These are phyloP conservation scores for Aspergillus latus DNA, from an alignment of 2,329 filamentous ascomycete genomes.

Conservation along the genomic window DNA sequence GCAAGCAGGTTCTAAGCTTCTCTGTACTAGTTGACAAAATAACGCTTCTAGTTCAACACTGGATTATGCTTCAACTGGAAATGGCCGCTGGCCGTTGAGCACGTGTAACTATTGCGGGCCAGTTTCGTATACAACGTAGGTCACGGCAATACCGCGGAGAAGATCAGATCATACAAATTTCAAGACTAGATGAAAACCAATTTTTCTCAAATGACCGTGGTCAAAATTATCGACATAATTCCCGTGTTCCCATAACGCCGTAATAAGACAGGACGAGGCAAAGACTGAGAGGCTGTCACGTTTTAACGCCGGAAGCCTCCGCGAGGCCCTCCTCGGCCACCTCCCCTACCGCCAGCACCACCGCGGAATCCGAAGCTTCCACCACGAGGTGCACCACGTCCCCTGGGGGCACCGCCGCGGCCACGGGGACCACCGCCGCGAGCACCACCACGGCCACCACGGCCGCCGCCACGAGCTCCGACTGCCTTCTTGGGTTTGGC, in stretches of 20 bases:
- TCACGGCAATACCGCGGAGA: neutral
- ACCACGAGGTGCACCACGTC: conserved; percentile 24
- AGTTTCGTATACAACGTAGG: neutral
- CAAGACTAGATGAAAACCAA: conserved; percentile 28
- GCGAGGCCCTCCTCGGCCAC: conserved; percentile 35
- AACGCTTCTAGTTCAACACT: neutral
- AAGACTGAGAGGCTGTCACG: conserved; percentile 24
- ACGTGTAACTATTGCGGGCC: neutral
- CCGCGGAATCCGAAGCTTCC: conserved; percentile 28
- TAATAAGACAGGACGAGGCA: conserved; percentile 40
- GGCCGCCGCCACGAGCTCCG: conserved; percentile 50
- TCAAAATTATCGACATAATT: conserved; percentile 35
- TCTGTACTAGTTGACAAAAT: neutral
- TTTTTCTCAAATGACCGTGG: conserved; percentile 34
- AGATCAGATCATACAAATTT: conserved; percentile 25
- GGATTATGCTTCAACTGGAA: neutral
- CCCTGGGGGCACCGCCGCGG: conserved; percentile 45
- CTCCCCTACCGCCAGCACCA: conserved; percentile 43
- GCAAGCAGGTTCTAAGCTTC: neutral
- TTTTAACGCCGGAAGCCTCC: conserved; percentile 29
- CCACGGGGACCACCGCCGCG: conserved; percentile 30
- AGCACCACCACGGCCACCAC: conserved; percentile 46
- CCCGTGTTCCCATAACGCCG: conserved; percentile 46
- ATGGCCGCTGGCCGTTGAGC: neutral
- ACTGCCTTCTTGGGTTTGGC: conserved; percentile 70